Evolutionary conservation across 768 basidiomycete genomes (phyloP).

Genomic region (Neoboletus brunneissimus): DNA sequence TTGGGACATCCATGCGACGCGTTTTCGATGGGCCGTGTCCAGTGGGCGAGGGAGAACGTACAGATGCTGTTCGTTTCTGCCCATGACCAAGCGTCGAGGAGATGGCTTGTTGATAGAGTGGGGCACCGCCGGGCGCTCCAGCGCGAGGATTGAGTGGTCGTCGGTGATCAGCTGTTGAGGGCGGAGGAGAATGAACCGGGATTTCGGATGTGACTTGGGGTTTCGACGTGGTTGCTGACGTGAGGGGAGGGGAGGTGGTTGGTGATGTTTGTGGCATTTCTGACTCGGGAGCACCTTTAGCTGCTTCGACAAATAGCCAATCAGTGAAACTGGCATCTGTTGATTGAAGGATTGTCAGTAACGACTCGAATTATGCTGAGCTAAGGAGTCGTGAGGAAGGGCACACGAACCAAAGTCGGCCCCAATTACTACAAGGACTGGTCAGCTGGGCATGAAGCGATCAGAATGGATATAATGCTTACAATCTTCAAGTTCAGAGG

Average conservation of each 20-base stretch:
- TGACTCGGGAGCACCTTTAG: slow-evolving; percentile 60
- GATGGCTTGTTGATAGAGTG: slow-evolving; percentile 73
- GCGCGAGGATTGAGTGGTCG: slow-evolving; percentile 50
- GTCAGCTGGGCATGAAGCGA: slow-evolving; percentile 14
- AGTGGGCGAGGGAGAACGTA: slow-evolving; percentile 63
- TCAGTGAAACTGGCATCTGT: slow-evolving; percentile 80
- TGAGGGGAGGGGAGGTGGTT: slow-evolving; percentile 22
- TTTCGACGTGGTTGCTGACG: slow-evolving; percentile 27
- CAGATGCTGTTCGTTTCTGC: slow-evolving; percentile 65
- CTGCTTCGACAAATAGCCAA: slow-evolving; percentile 83
- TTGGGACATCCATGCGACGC: slow-evolving; percentile 74
- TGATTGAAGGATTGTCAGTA: slow-evolving; percentile 5
- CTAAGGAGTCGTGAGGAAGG: neutral
- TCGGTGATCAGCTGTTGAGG: slow-evolving; percentile 15
- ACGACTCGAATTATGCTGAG: neutral
- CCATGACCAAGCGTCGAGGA: slow-evolving; percentile 55
- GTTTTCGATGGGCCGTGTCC: slow-evolving; percentile 65
- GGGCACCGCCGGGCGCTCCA: slow-evolving; percentile 30
- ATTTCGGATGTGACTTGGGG: slow-evolving; percentile 30
- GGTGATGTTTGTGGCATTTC: slow-evolving; percentile 39
- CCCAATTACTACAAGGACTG: slow-evolving; percentile 57
- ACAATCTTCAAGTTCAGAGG: slow-evolving; percentile 84
- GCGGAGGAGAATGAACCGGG: slow-evolving; percentile 20
- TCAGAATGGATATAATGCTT: slow-evolving; percentile 13
- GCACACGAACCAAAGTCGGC: slow-evolving; percentile 64